Evolutionary conservation across 495 filamentous ascomycete species (phyloP).

Genomic region (Patellaria atrata): DNA sequence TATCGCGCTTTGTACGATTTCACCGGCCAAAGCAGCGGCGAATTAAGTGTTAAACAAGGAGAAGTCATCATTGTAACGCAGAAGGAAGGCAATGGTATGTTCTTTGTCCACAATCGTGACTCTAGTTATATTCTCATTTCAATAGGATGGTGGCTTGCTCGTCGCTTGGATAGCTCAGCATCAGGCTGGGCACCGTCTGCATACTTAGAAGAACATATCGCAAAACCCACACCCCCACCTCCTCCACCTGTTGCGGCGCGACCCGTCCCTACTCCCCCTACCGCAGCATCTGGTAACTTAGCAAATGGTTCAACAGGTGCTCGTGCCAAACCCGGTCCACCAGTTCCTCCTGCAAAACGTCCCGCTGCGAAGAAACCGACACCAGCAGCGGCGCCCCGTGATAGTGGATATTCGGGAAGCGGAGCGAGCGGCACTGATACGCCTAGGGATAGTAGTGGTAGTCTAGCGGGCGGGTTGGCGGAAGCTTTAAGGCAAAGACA

Average conservation of each 20-base stretch:
- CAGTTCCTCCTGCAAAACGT: conserved; percentile 77
- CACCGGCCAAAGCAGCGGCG: conserved; percentile 57
- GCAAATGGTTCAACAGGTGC: conserved; percentile 39
- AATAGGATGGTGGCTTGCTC: conserved; percentile 95
- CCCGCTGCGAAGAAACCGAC: conserved; percentile 55
- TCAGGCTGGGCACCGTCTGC: conserved; percentile 90
- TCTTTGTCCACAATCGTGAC: no score
- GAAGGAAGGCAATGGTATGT: conserved; percentile 82
- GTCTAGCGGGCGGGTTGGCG: conserved; percentile 71
- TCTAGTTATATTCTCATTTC: no score
- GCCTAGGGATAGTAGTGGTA: conserved; percentile 39
- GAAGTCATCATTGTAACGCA: conserved; percentile 74
- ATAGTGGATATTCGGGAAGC: conserved; percentile 35
- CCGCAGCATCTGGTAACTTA: conserved; percentile 17
- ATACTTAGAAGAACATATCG: conserved; percentile 69
- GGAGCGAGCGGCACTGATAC: conserved; percentile 49
- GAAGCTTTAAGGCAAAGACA: conserved; percentile 67
- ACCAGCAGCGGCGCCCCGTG: conserved; percentile 41
- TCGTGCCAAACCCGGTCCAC: conserved; percentile 58
- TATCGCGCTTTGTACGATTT: conserved; percentile 85
- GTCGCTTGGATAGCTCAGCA: conserved; percentile 42
- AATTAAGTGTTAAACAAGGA: conserved; percentile 60
- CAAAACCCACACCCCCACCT: conserved; percentile 22
- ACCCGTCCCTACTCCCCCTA: conserved; percentile 38
- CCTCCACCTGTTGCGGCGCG: conserved; percentile 27